Conservation (phyloP, 768 basidiomycete species). For the Mycena floridula region DNA sequence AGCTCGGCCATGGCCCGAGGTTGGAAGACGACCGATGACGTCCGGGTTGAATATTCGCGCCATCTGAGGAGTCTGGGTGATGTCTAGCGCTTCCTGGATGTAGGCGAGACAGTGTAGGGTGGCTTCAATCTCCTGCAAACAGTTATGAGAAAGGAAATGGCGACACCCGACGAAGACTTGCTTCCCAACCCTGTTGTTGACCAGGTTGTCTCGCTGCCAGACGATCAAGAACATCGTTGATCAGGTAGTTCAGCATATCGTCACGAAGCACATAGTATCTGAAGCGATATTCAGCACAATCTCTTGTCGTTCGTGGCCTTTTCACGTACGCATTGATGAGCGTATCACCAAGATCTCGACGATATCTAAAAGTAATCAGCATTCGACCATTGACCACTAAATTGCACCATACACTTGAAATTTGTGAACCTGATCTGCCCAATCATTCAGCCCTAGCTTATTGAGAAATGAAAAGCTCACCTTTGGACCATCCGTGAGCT, state of each 20-base stretch:
- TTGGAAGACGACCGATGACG: conserved; percentile 65
- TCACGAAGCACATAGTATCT: conserved; percentile 86
- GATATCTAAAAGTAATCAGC: conserved; percentile 44
- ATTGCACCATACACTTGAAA: conserved; percentile 60
- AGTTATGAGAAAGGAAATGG: background rate
- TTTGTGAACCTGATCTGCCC: conserved; percentile 70
- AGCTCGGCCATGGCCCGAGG: conserved; percentile 55
- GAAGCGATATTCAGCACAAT: too few species aligned
- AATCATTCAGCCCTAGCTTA: conserved; percentile 3
- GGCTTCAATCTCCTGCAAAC: conserved; percentile 72
- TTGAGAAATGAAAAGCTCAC: conserved; percentile 28
- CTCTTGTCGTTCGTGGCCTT: too few species aligned
- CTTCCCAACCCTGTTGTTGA: conserved; percentile 63
- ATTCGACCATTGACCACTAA: background rate
- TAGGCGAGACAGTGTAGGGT: conserved; percentile 82
- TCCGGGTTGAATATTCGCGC: conserved; percentile 64
- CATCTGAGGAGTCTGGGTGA: conserved; percentile 47
- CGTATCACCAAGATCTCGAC: conserved; percentile 82
- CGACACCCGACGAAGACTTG: conserved; percentile 18
- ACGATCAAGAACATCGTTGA: conserved; percentile 54
- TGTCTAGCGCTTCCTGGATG: conserved; percentile 78
- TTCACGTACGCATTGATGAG: conserved; percentile 75
- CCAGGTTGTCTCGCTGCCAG: conserved; percentile 36
- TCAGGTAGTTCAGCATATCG: conserved; percentile 70
- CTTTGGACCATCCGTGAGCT: conserved; percentile 58